Conservation (phyloP, 1,139 yeast genomes). For the Nakaseomyces delphensis region DNA sequence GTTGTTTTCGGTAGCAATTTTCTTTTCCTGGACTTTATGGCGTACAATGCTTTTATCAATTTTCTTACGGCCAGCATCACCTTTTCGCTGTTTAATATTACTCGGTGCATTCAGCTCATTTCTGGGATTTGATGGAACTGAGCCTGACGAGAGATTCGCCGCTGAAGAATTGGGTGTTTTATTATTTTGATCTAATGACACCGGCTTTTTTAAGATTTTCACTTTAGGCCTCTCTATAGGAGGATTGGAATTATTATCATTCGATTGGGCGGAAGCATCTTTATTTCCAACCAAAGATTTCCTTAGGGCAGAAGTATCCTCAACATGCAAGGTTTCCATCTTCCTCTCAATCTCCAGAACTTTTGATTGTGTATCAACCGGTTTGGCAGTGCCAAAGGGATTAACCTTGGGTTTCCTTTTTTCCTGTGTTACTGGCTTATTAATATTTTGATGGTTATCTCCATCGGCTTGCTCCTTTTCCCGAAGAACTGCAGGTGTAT, state of each 20-base stretch:
- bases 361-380: constrained; percentile 43
- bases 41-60: neutral
- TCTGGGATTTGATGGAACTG: neutral
- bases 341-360: constrained; percentile 42
- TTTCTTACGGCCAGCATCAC: neutral
- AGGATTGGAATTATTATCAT: neutral
- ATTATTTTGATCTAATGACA: neutral
- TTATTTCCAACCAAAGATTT: constrained; percentile 22
- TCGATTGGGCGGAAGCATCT: neutral
- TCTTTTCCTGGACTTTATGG: neutral
- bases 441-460: neutral
- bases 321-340: constrained; percentile 39
- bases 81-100: neutral
- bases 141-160: neutral
- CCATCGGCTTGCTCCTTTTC: neutral
- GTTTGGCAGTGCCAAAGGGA: constrained; percentile 49
- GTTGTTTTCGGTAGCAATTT: neutral
- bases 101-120: neutral
- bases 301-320: constrained; percentile 50
- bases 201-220: neutral
- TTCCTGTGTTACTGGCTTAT: neutral
- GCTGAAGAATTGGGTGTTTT: too few species aligned
- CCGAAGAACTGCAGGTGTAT: neutral
- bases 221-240: neutral
- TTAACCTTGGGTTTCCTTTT: constrained; percentile 36